Evolutionary conservation across 129 eudicot species (phyloP).

Genomic region (Arctium lappa): DNA sequence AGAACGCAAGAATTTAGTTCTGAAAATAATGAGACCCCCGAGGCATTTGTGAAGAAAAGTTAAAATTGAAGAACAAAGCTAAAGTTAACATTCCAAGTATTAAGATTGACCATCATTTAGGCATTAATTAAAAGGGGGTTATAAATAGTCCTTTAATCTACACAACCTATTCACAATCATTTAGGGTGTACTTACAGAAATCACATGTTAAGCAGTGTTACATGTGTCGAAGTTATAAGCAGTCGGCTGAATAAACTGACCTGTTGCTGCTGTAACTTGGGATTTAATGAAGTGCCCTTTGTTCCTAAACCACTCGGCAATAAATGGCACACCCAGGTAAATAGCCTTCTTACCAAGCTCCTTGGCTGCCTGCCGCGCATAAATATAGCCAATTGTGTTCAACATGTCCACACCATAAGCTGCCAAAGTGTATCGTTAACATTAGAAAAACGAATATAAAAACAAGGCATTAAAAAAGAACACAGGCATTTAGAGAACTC

Average conservation of each 20-base stretch:
- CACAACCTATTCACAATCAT: no score
- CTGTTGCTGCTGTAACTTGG: constrained; percentile 98
- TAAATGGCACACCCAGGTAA: constrained; percentile 81
- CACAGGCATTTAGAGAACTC: no score
- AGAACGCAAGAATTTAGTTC: background rate
- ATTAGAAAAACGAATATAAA: background rate
- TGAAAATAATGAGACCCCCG: background rate
- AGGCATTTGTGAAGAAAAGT: background rate
- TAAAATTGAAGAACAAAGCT: background rate
- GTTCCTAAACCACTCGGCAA: constrained; percentile 99
- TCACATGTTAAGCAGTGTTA: background rate
- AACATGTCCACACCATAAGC: constrained; percentile 99
- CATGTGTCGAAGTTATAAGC: background rate
- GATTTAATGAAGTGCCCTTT: constrained; percentile 92
- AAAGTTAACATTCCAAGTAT: background rate
- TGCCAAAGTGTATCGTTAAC: constrained; percentile 30
- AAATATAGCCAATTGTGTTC: constrained; percentile 92
- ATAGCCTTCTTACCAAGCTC: constrained; percentile 96
- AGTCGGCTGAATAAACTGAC: constrained; percentile 26
- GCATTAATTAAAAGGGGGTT: background rate
- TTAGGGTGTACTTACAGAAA: no score
- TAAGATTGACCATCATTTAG: background rate
- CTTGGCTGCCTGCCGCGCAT: constrained; percentile 84
- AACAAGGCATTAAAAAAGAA: background rate
- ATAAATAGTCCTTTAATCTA: background rate